Percentiles rank a stretch among this genome's conserved stretches.
Conservation (phyloP, 73 alveolate genomes). For the Urostyla sp. region DNA sequence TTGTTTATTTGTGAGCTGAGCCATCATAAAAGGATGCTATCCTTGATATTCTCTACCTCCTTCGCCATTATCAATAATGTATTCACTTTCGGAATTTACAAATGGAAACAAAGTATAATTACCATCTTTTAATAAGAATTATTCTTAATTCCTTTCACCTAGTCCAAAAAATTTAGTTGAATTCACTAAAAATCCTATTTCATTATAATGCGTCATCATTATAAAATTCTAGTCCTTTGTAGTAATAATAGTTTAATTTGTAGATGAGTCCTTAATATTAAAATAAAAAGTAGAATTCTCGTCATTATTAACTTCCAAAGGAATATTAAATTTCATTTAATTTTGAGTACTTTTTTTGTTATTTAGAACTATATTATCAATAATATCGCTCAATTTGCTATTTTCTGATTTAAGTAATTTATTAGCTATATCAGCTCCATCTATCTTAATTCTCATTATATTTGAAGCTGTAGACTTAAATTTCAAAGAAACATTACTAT, state of each 20-base stretch:
- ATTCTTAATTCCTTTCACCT: constrained; percentile 1
- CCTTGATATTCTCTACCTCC: background rate
- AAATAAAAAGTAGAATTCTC: no score
- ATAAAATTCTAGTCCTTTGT: background rate
- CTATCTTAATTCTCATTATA: no score
- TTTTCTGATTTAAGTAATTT: no score
- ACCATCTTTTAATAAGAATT: constrained; percentile 11
- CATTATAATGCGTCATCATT: constrained; percentile 1
- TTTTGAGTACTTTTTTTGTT: no score
- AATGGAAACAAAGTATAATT: constrained; percentile 31
- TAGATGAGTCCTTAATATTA: no score
- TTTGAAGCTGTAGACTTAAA: no score
- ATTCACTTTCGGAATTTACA: background rate
- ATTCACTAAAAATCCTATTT: background rate
- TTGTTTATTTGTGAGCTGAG: background rate
- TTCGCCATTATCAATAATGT: background rate
- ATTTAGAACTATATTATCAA: no score
- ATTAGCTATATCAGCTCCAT: no score
- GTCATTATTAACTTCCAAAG: no score
- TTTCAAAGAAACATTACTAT: no score
- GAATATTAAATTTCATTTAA: no score
- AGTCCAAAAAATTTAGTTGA: constrained; percentile 4
- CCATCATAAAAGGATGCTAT: constrained; percentile 23
- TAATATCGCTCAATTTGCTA: no score
- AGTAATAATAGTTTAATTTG: background rate